A percentile compares a stretch with the other conserved stretches of the same genome.
phyloP scores from a whole-genome alignment of 257 asterid species.

The Capsicum chinense region DNA sequence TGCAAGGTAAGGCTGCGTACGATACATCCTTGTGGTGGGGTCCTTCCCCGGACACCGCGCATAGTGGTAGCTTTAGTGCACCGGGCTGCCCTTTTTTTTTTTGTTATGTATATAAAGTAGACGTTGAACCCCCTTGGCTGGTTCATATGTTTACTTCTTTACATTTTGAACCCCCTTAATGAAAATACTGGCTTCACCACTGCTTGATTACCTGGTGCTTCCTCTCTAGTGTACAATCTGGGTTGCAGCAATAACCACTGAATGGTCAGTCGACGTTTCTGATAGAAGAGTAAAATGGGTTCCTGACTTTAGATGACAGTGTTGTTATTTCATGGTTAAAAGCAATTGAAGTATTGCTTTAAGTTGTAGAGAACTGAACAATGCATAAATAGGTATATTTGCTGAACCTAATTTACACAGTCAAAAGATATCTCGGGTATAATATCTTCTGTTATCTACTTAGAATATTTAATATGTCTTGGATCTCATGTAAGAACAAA shows the following conservation, averaged over 20 bases:
- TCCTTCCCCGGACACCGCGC: too few species aligned
- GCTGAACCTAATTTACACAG: neutral
- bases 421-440: neutral
- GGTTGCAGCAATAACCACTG: neutral
- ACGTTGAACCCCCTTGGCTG: too few species aligned
- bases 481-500: neutral
- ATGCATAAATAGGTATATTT: neutral
- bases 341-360: neutral
- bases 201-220: too few species aligned
- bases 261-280: neutral
- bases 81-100: too few species aligned
- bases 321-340: neutral
- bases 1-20: too few species aligned
- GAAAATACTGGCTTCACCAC: too few species aligned
- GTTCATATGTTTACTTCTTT: too few species aligned
- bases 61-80: too few species aligned
- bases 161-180: too few species aligned
- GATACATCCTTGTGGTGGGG: too few species aligned
- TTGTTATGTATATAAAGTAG: too few species aligned
- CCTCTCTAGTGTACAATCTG: neutral
- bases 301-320: neutral
- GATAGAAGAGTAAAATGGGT: neutral
- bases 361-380: neutral
- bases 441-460: neutral
- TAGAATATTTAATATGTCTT: neutral